phyloP scores from a whole-genome alignment of 2,329 filamentous ascomycete genomes.

The Samsoniella hepiali region DNA sequence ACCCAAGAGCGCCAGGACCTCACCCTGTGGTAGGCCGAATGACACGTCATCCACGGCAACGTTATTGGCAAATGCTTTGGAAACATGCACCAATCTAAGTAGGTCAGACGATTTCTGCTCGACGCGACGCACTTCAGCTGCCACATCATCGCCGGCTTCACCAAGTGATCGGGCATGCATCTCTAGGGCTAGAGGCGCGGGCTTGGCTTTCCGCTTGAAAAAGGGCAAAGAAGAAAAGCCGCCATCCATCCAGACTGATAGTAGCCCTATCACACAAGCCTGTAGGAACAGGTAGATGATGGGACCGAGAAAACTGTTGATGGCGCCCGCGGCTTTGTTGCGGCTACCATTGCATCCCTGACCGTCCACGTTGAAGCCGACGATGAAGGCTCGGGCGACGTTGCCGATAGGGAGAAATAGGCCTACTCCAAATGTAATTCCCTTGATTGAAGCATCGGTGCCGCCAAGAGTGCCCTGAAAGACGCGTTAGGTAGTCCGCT shows the following conservation, averaged over 20 bases:
- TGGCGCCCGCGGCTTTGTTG: conserved; percentile 63
- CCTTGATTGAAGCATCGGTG: conserved; percentile 13
- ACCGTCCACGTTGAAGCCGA: conserved; percentile 72
- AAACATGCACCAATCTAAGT: too few relatives aligned
- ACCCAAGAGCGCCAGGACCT: too few relatives aligned
- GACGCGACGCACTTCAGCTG: too few relatives aligned
- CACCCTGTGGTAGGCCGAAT: too few relatives aligned
- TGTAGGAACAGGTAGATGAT: conserved; percentile 70
- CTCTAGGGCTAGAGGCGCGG: too few relatives aligned
- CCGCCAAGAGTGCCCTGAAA: not conserved
- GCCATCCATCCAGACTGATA: conserved; percentile 70
- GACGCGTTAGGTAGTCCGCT: not conserved
- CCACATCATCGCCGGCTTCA: too few relatives aligned
- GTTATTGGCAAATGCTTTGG: too few relatives aligned
- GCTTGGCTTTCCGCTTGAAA: too few relatives aligned
- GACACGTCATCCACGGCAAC: too few relatives aligned
- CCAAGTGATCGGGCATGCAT: too few relatives aligned
- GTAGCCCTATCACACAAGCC: conserved; percentile 61
- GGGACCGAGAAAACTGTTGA: conserved; percentile 68
- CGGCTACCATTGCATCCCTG: conserved; percentile 60
- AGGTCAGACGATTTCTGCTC: too few relatives aligned
- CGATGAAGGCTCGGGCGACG: conserved; percentile 67
- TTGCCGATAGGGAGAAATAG: conserved; percentile 32
- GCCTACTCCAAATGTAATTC: conserved; percentile 19
- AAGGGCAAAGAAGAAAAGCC: conserved; percentile 36